Percentiles rank a stretch among this genome's conserved stretches.
These are phyloP conservation scores for Stagonosporopsis chrysanthemi DNA, from an alignment of 2,329 filamentous ascomycete species.

Conservation along the genomic window DNA sequence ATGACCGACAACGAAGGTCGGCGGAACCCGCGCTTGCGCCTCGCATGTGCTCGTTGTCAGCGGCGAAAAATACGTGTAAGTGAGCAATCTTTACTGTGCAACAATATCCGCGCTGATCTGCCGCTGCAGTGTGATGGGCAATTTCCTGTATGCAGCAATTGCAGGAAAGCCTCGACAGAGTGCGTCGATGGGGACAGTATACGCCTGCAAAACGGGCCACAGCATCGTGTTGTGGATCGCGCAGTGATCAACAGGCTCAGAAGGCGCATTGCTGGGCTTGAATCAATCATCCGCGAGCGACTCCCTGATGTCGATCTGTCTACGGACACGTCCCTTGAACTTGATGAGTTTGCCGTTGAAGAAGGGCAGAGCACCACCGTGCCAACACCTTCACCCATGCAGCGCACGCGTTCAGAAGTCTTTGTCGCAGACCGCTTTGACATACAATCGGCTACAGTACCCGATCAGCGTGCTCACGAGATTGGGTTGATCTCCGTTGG, in stretches of 20 bases:
- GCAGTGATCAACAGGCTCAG: conserved; percentile 4
- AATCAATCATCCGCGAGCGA: conserved; percentile 22
- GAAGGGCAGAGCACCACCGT: not conserved
- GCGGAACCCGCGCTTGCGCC: conserved; percentile 20
- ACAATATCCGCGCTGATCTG: not conserved
- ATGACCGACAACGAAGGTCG: not conserved
- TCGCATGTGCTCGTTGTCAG: conserved; percentile 24
- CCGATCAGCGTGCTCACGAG: conserved; percentile 50
- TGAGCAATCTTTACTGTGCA: not conserved
- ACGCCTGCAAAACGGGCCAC: conserved; percentile 10
- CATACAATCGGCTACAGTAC: not conserved
- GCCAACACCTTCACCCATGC: not conserved
- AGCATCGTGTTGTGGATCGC: not conserved
- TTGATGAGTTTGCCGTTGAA: not conserved
- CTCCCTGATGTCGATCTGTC: conserved; percentile 20
- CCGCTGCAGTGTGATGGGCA: conserved; percentile 20
- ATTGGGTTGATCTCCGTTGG: conserved; percentile 62
- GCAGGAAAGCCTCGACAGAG: conserved; percentile 17
- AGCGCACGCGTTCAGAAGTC: not conserved
- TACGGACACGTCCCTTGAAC: not conserved
- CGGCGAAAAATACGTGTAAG: conserved; percentile 26
- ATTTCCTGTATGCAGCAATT: conserved; percentile 22
- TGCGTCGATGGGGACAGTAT: conserved; percentile 25
- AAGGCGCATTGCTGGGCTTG: conserved; percentile 21
- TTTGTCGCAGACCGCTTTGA: not conserved